phyloP scores from a whole-genome alignment of 2,329 filamentous ascomycete genomes.

The Cladophialophora chaetospira region DNA sequence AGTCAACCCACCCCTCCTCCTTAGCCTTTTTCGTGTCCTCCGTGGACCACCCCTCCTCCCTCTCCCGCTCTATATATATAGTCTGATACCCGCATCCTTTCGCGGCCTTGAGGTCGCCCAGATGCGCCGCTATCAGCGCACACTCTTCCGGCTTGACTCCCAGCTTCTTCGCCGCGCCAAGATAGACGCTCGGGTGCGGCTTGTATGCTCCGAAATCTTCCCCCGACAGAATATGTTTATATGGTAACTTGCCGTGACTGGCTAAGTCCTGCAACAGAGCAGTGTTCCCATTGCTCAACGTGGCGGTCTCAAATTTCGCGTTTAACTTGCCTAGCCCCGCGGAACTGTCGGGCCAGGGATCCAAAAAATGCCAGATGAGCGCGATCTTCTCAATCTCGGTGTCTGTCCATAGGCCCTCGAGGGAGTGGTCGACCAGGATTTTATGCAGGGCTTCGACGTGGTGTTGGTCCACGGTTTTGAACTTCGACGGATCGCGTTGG shows the following conservation, averaged over 20 bases:
- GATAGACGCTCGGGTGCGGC: constrained; percentile 66
- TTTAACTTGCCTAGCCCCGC: constrained; percentile 60
- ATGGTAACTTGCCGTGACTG: constrained; percentile 60
- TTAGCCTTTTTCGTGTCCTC: constrained; percentile 56
- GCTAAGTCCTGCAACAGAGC: constrained; percentile 67
- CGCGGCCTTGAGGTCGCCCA: constrained; percentile 69
- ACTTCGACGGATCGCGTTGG: constrained; percentile 42
- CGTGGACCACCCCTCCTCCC: constrained; percentile 64
- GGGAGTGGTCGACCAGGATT: constrained; percentile 58
- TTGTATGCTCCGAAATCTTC: constrained; percentile 77
- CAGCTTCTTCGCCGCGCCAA: constrained; percentile 64
- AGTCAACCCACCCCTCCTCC: constrained; percentile 64
- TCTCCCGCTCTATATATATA: constrained; percentile 69
- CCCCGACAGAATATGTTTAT: constrained; percentile 64
- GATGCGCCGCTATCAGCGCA: constrained; percentile 76
- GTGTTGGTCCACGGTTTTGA: constrained; percentile 73
- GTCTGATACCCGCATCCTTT: constrained; percentile 66
- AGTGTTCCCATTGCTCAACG: constrained; percentile 74
- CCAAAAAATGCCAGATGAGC: constrained; percentile 70
- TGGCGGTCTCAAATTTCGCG: constrained; percentile 61
- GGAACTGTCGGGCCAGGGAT: constrained; percentile 66
- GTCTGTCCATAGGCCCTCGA: constrained; percentile 63
- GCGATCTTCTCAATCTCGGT: constrained; percentile 66
- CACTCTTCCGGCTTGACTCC: constrained; percentile 62
- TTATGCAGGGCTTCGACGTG: constrained; percentile 63